Base-by-base conservation (phyloP, 2,329 filamentous ascomycete genomes). In the Sporothrix schenckii region DNA sequence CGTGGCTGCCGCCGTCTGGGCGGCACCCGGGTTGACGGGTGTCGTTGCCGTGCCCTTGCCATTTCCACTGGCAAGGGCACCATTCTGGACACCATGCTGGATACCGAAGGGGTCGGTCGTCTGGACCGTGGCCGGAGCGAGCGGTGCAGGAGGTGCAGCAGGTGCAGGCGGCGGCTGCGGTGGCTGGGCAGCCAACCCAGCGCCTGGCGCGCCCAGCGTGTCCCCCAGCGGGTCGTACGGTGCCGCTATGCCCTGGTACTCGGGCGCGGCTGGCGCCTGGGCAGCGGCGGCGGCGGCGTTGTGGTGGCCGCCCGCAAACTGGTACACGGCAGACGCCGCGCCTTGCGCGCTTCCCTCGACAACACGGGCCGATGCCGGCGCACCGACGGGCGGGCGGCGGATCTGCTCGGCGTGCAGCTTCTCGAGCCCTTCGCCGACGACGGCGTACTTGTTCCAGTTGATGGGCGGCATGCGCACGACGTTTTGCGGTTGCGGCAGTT, bases 391-490 rank as follows among this genome's bases (percentile, higher is more conserved):
- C 1, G 93, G 93, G 69, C 87, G 86, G 65, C 83, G 81, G 68
- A 89, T 81, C 80, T 97, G 93, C 77, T 97, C 92, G 66, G 88
- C 86, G 78, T 97, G 94, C 73, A 97, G 83, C 78, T 89, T 91
- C 79, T 97, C 93, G 49, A 97, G 84, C 1, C 92, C 88, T 72
- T 92, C 90, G 65, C 93, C 94, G 3, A 95, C 89, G n/a, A 97
- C 85, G 75, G 92, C 92, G 79, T 98, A 98, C 77, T 97, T 94
- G 14, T 89, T 88, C 94, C 94, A 98, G 82, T 97, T 97, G 77
- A 98, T 90, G 10, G 92, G 91, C 10, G 94, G 94, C 81, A 90
- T 93, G 53, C 94, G 89, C 34, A 96, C 90, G 0, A 98, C 83
- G 75, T 91, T 91, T 79, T 97, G 94, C 7, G 92, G 88, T 16